Conservation (phyloP, 306 rosid species). For the Lathyrus sativus region DNA sequence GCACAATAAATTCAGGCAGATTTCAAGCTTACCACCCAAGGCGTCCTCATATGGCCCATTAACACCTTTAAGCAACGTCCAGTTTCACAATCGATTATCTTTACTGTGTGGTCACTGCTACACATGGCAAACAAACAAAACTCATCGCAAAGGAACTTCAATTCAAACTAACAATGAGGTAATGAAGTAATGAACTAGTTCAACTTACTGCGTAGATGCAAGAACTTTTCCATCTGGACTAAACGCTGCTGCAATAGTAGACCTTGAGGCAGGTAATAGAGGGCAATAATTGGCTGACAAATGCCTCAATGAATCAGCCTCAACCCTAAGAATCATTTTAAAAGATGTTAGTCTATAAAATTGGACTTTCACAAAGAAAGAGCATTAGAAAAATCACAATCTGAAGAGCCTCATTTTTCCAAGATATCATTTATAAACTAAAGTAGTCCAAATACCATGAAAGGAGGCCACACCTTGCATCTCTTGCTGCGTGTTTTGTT, state of each 20-base stretch:
- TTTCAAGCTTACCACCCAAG: constrained; percentile 89
- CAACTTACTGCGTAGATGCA: constrained; percentile 93
- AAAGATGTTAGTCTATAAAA: constrained; percentile 35
- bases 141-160: constrained; percentile 15
- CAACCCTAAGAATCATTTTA: constrained; percentile 53
- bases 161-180: constrained; percentile 27
- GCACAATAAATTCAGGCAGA: constrained; percentile 35
- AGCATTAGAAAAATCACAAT: not conserved
- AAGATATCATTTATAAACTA: constrained; percentile 12
- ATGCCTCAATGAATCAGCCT: constrained; percentile 76
- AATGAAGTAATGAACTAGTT: constrained; percentile 12
- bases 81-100: constrained; percentile 87
- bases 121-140: constrained; percentile 38
- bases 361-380: constrained; percentile 3
- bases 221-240: constrained; percentile 92
- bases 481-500: constrained; percentile 48
- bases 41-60: constrained; percentile 91
- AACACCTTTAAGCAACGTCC: constrained; percentile 92
- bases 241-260: constrained; percentile 98
- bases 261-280: constrained; percentile 88
- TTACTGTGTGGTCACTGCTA: constrained; percentile 98
- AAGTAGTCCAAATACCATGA: constrained; percentile 49
- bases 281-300: constrained; percentile 90
- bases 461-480: constrained; percentile 53
- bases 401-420: constrained; percentile 8